A percentile compares a stretch with the other conserved stretches of the same genome.
These are phyloP conservation scores for Nicotiana attenuata DNA, from an alignment of 257 asterid genomes.

Conservation along the genomic window DNA sequence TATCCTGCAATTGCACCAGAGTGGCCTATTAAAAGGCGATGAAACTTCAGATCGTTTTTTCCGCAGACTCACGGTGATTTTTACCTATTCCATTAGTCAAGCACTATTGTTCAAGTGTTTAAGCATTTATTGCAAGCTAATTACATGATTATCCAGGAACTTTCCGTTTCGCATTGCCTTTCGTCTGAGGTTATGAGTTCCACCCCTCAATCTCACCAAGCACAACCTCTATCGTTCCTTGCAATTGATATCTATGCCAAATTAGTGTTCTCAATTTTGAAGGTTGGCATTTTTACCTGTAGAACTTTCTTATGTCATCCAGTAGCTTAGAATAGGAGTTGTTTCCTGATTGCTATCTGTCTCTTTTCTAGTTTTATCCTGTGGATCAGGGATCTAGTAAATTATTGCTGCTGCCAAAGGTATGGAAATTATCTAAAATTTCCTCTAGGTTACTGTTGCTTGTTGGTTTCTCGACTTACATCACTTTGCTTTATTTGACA, in stretches of 20 bases:
- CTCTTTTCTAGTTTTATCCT: slow-evolving; percentile 61
- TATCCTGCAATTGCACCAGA: slow-evolving; percentile 63
- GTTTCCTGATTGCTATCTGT: neutral
- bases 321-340: neutral
- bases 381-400: slow-evolving; percentile 69
- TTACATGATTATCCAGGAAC: slow-evolving; percentile 48
- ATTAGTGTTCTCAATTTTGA: slow-evolving; percentile 72
- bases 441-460: neutral
- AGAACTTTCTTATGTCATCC: neutral
- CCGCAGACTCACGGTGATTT: slow-evolving; percentile 66
- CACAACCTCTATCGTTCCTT: slow-evolving; percentile 77
- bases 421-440: slow-evolving; percentile 16
- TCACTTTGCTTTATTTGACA: slow-evolving; percentile 20
- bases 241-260: slow-evolving; percentile 92
- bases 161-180: slow-evolving; percentile 83
- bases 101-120: neutral
- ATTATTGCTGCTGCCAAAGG: slow-evolving; percentile 83
- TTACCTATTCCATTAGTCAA: neutral
- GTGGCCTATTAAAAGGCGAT: slow-evolving; percentile 88
- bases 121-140: neutral
- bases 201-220: slow-evolving; percentile 56
- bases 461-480: slow-evolving; percentile 14
- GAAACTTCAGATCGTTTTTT: slow-evolving; percentile 82
- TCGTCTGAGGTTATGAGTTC: slow-evolving; percentile 72
- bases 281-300: slow-evolving; percentile 42